Evolutionary conservation across 2,329 filamentous ascomycete species (phyloP).

Genomic region (Simplicillium sp.): DNA sequence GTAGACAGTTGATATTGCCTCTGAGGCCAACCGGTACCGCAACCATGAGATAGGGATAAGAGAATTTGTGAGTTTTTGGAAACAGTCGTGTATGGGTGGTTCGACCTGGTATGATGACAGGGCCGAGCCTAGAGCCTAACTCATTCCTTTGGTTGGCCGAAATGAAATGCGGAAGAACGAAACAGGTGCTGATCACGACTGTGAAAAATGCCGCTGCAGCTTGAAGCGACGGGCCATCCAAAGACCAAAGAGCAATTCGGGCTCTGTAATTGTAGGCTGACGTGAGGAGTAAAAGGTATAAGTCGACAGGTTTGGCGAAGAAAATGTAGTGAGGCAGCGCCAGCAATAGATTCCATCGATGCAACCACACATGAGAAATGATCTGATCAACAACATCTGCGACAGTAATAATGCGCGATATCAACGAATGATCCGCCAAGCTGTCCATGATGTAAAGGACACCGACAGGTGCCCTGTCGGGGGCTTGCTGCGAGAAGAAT

Average conservation of each 20-base stretch:
- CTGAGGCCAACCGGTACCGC: conserved; percentile 58
- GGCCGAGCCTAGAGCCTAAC: conserved; percentile 10
- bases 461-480: neutral
- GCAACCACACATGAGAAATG: too few species aligned
- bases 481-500: too few species aligned
- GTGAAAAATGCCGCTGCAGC: too few species aligned
- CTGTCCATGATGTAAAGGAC: conserved; percentile 14
- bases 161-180: neutral
- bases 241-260: too few species aligned
- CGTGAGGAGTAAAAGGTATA: too few species aligned
- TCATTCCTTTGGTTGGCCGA: conserved; percentile 5
- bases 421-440: conserved; percentile 14
- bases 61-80: conserved; percentile 58
- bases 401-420: conserved; percentile 10
- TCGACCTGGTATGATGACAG: conserved; percentile 53
- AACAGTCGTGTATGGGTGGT: conserved; percentile 59
- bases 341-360: too few species aligned
- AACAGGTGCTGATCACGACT: neutral
- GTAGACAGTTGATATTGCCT: conserved; percentile 43
- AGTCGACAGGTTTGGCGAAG: too few species aligned
- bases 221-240: too few species aligned
- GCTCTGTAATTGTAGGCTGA: too few species aligned
- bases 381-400: conserved; percentile 12
- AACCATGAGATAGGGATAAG: conserved; percentile 60
- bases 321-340: too few species aligned